phyloP scores from a whole-genome alignment of 2,329 filamentous ascomycete species.

The Dactylellina sp. region DNA sequence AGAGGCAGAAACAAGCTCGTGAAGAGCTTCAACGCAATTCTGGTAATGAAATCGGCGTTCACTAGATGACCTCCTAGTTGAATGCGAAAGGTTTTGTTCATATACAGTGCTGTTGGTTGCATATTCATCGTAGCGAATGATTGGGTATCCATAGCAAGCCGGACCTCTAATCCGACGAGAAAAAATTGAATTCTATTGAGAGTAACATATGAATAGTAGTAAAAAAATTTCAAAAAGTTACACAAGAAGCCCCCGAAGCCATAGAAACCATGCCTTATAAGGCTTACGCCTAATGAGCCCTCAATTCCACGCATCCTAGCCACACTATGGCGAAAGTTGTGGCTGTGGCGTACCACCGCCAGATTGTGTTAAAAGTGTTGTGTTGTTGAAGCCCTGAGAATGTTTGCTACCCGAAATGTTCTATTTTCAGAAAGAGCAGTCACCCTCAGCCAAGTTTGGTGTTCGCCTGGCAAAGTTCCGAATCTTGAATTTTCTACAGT shows the following conservation, averaged over 20 bases:
- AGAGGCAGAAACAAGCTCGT: conserved; percentile 39
- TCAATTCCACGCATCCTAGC: too few species aligned
- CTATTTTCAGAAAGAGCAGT: conserved; percentile 51
- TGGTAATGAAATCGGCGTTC: conserved; percentile 37
- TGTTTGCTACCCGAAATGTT: conserved; percentile 25
- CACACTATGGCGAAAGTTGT: too few species aligned
- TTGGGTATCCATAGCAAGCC: too few species aligned
- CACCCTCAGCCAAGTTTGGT: conserved; percentile 38
- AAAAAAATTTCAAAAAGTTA: too few species aligned
- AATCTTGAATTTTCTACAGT: conserved; percentile 56
- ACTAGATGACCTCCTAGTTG: conserved; percentile 12
- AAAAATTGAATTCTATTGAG: too few species aligned
- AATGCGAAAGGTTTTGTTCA: too few species aligned
- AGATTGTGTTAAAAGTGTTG: conserved; percentile 7
- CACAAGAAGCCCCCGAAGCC: too few species aligned
- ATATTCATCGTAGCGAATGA: too few species aligned
- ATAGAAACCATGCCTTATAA: not conserved
- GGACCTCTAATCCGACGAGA: too few species aligned
- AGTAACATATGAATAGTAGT: too few species aligned
- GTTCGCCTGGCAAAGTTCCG: conserved; percentile 54
- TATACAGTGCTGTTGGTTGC: too few species aligned
- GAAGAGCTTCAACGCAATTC: conserved; percentile 28
- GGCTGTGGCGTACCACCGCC: too few species aligned
- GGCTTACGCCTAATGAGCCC: not conserved
- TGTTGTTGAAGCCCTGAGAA: conserved; percentile 38